Evolutionary conservation across 2,329 filamentous ascomycete genomes (phyloP).

Genomic region (Nemania sp.): DNA sequence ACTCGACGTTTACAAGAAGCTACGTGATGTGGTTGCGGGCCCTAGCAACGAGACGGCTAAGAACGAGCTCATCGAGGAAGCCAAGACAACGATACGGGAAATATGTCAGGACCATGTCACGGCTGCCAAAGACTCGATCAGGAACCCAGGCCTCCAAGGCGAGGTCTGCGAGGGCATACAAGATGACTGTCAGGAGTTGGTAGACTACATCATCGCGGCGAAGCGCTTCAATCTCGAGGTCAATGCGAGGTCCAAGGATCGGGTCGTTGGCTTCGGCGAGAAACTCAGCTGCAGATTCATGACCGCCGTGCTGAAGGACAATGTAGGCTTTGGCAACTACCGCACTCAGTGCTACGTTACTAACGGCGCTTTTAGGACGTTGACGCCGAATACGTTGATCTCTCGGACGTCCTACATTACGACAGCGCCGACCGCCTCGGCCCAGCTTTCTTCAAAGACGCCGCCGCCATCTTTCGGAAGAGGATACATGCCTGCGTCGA

Average conservation of each 20-base stretch:
- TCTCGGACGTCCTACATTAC: constrained; percentile 79
- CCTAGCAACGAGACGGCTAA: constrained; percentile 59
- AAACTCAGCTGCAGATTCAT: constrained; percentile 94
- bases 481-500: constrained; percentile 68
- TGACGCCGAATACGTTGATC: constrained; percentile 86
- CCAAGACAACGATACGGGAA: constrained; percentile 75
- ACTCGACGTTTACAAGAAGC: constrained; percentile 62
- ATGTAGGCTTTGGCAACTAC: constrained; percentile 47
- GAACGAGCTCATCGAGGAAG: constrained; percentile 62
- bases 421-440: constrained; percentile 64
- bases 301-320: constrained; percentile 79
- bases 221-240: constrained; percentile 74
- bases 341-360: constrained; percentile 17
- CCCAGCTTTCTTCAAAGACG: constrained; percentile 69
- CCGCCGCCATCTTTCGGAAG: constrained; percentile 63
- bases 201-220: constrained; percentile 70
- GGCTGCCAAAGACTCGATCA: constrained; percentile 68
- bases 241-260: constrained; percentile 78
- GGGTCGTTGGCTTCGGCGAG: constrained; percentile 93
- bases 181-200: constrained; percentile 77
- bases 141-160: constrained; percentile 59
- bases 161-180: constrained; percentile 70
- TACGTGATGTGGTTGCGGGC: constrained; percentile 58
- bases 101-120: constrained; percentile 82
- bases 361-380: constrained; percentile 61